phyloP scores from a whole-genome alignment of 805 yeast genomes.

The Wickerhamiella shivajii region DNA sequence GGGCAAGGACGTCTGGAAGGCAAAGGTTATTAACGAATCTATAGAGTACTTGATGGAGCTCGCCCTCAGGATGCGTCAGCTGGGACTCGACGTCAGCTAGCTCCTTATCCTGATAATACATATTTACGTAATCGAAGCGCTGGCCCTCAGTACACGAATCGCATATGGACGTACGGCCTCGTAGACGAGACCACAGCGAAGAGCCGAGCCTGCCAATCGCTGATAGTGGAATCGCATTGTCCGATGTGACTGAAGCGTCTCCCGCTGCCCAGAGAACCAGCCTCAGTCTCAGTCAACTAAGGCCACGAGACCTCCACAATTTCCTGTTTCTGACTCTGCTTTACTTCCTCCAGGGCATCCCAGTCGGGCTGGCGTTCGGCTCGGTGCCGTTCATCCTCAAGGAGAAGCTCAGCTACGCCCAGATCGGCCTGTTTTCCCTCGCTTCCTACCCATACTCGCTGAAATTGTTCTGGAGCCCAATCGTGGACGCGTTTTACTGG shows the following conservation, averaged over 20 bases:
- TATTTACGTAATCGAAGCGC: too few species aligned
- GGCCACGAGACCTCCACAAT: conserved; percentile 47
- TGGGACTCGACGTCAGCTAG: conserved; percentile 48
- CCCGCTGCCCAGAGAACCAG: conserved; percentile 1
- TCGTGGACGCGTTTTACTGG: conserved; percentile 76
- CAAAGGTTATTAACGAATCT: conserved; percentile 85
- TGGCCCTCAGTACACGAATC: too few species aligned
- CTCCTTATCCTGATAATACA: too few species aligned
- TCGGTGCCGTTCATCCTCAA: conserved; percentile 82
- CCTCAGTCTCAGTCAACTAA: conserved; percentile 20
- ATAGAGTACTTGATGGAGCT: conserved; percentile 76
- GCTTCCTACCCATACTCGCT: conserved; percentile 93
- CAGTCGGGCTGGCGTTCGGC: conserved; percentile 92
- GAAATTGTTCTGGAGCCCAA: conserved; percentile 88
- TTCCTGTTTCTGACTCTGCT: conserved; percentile 58
- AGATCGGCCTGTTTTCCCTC: conserved; percentile 77
- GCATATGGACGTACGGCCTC: too few species aligned
- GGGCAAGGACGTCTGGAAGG: conserved; percentile 88
- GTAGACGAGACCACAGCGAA: conserved; percentile 6
- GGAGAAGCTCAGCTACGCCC: conserved; percentile 67
- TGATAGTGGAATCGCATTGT: conserved; percentile 1
- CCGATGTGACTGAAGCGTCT: conserved; percentile 4
- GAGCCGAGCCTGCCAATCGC: conserved; percentile 7
- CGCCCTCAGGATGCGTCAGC: conserved; percentile 66
- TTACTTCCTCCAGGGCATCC: conserved; percentile 87